Evolutionary conservation across 2,329 filamentous ascomycete genomes (phyloP), one percentile per base, ranked within the genome.

Genomic region (Epichloe elymi): DNA sequence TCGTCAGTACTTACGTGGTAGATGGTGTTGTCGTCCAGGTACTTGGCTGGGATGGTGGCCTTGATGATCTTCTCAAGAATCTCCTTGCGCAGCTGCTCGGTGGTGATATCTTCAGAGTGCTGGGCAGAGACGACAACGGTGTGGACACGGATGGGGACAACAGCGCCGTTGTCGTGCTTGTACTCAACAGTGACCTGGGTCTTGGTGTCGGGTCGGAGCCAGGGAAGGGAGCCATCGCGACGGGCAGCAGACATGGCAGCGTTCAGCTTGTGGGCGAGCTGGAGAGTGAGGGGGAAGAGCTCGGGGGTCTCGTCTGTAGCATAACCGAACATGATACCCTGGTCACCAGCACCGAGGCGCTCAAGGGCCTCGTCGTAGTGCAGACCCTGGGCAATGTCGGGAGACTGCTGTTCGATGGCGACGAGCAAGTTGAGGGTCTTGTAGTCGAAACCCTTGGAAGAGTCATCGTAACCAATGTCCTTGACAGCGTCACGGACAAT

Each of bases 311-410:
- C 93, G 67, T 98, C 93, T 65, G 93, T 95, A 71, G 93, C 93
- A 80, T 98, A 98, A 65, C 93, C 93, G 74, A 98, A 98, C 93
- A 98, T 98, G 80, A 98, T 96, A 79, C 93, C 93, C 80, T 98
- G 93, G 75, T 98, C 93, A 85, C 93, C 93, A 57, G 93, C 93
- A 73, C 93, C 93, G 59, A 98, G 85, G 75, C 95, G 85, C 83
- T 98, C 93, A 47, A 98, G 85, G 61, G 88, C 89, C 78, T 96
- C 81, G 60, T 98, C 93, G 72, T 95, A 95, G 80, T 97, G 88
- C 52, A 98, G 88, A 80, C 93, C 93, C 77, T 97, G 93, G 62
- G 93, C 93, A 67, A 98, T 98, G 73, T 98, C 93, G 65, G 91
- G 87, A 55, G 91, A 97, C 76, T 98, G 93, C 77, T 98, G 83